Conservation (phyloP, 139 green algal species). For the Edaphochlamys debaryana region DNA sequence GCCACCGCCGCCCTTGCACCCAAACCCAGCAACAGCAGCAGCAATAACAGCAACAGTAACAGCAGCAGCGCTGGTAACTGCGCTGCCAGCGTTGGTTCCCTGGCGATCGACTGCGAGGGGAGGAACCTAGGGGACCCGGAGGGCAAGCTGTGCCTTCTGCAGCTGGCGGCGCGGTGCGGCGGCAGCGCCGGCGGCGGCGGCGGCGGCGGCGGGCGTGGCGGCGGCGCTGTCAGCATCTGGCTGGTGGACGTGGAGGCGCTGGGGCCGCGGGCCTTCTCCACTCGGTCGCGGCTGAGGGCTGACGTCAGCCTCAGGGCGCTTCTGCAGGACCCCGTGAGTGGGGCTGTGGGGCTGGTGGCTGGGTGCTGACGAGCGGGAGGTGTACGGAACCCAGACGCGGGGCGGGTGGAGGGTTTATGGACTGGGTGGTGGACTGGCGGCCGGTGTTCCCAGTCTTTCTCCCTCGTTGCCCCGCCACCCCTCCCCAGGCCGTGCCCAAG, state of each 20-base stretch:
- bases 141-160: conserved; percentile 45
- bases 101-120: conserved; percentile 47
- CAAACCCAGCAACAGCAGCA: not conserved
- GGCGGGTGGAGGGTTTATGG: no score
- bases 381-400: no score
- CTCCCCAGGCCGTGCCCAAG: conserved; percentile 32
- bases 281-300: not conserved
- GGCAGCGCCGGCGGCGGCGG: no score
- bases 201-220: not conserved
- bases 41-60: no score
- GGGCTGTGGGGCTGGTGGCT: no score
- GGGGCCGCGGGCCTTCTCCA: conserved; percentile 26
- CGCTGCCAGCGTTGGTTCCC: not conserved
- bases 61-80: not conserved
- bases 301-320: conserved; percentile 11
- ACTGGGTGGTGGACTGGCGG: no score
- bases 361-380: no score
- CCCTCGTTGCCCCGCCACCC: not conserved
- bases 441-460: no score
- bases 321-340: conserved; percentile 29
- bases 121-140: conserved; percentile 39
- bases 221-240: conserved; percentile 35
- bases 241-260: conserved; percentile 39
- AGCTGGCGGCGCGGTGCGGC: conserved; percentile 10
- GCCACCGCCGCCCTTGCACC: no score